phyloP scores from a whole-genome alignment of 2,329 filamentous ascomycete species.

The Teratosphaeriaceae sp. region DNA sequence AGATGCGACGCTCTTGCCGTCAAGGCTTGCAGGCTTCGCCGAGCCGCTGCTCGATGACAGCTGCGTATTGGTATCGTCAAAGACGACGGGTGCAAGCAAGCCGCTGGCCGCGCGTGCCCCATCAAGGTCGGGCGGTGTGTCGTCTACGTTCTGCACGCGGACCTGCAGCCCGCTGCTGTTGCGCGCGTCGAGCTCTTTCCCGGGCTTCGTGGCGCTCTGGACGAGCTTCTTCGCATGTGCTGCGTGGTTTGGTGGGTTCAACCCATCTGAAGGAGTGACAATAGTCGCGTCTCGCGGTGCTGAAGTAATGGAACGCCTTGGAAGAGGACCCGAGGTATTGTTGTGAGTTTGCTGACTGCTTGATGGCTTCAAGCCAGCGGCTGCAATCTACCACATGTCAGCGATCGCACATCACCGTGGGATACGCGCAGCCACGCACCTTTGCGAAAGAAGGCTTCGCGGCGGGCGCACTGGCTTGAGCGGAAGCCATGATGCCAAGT shows the following conservation, averaged over 20 bases:
- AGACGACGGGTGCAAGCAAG: conserved; percentile 14
- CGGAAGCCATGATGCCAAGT: conserved; percentile 28
- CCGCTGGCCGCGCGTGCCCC: conserved; percentile 15
- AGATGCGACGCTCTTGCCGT: conserved; percentile 90
- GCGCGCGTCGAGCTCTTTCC: conserved; percentile 10
- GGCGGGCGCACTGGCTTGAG: conserved; percentile 19
- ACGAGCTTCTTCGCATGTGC: conserved; percentile 18
- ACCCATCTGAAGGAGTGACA: conserved; percentile 12
- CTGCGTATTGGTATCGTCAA: conserved; percentile 41
- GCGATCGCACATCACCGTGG: background rate
- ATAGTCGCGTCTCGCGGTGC: conserved; percentile 15
- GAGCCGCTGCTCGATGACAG: conserved; percentile 51
- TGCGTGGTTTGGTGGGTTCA: background rate
- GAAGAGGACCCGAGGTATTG: conserved; percentile 7
- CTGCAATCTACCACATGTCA: conserved; percentile 23
- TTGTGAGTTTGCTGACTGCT: conserved; percentile 16
- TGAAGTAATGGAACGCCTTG: conserved; percentile 16
- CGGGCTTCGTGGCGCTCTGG: conserved; percentile 12
- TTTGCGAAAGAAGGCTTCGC: conserved; percentile 33
- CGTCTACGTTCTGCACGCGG: conserved; percentile 20
- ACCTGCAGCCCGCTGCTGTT: conserved; percentile 15
- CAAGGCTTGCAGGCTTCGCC: conserved; percentile 81
- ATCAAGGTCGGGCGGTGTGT: conserved; percentile 8
- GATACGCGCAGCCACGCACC: conserved; percentile 18
- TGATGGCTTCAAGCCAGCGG: conserved; percentile 24